These are phyloP conservation scores for Gastrodia elata DNA, from an alignment of 106 monocot genomes.

Conservation along the genomic window DNA sequence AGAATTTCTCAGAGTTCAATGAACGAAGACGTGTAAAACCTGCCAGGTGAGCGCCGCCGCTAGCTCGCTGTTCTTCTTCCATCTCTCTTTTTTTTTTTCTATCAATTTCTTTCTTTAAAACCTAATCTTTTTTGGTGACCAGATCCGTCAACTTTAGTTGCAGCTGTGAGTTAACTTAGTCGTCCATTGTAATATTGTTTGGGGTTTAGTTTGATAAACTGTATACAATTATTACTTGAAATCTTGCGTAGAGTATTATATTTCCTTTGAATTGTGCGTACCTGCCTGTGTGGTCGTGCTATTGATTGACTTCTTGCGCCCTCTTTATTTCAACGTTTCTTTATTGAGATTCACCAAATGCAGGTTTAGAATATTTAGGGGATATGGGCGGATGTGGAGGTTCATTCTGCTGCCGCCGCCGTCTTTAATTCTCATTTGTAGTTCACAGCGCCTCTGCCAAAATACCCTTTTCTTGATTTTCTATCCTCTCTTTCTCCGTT, in stretches of 20 bases:
- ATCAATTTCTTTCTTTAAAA: neutral
- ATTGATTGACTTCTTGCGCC: neutral
- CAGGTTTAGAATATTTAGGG: constrained; percentile 4
- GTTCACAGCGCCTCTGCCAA: neutral
- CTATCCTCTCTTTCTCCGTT: neutral
- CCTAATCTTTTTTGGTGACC: neutral
- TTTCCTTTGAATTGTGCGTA: neutral
- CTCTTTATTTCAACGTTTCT: neutral
- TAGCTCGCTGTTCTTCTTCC: neutral
- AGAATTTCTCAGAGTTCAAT: neutral
- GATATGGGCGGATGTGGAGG: neutral
- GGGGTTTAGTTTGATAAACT: neutral
- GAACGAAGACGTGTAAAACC: neutral
- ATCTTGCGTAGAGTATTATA: neutral
- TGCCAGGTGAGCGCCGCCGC: neutral
- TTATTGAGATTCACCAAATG: neutral
- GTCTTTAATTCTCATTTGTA: neutral
- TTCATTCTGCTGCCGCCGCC: neutral
- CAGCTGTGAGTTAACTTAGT: neutral
- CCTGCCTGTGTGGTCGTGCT: neutral
- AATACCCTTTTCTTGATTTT: neutral
- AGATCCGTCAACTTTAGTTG: neutral
- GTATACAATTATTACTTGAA: neutral
- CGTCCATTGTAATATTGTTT: neutral
- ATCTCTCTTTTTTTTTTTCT: neutral